Conservation (phyloP, 257 asterid species). For the Petrea volubilis region DNA sequence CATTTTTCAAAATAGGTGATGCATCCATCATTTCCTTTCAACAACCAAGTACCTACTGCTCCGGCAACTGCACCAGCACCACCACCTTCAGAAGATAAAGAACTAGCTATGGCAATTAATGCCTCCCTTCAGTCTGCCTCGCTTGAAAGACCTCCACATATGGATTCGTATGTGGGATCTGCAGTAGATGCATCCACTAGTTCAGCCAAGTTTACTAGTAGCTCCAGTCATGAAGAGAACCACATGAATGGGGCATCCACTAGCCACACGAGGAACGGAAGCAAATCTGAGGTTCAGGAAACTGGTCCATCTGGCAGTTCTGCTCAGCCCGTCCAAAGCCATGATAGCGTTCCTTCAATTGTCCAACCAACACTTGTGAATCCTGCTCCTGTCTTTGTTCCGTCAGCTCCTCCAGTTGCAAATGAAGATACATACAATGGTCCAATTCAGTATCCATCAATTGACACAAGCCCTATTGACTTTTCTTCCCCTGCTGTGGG, state of each 20-base stretch:
- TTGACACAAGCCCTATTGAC: constrained; percentile 51
- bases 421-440: constrained; percentile 40
- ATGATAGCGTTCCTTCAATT: constrained; percentile 18
- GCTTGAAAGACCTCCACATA: constrained; percentile 32
- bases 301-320: constrained; percentile 32
- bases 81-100: constrained; percentile 53
- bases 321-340: constrained; percentile 27
- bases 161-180: constrained; percentile 34
- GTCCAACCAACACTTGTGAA: constrained; percentile 30
- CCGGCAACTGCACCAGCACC: constrained; percentile 69
- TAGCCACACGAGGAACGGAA: constrained; percentile 30
- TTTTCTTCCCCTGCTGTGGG: constrained; percentile 29
- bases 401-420: constrained; percentile 66
- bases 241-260: constrained; percentile 29
- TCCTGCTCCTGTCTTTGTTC: constrained; percentile 34
- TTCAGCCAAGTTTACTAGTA: constrained; percentile 22
- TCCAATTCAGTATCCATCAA: constrained; percentile 77
- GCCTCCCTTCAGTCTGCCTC: constrained; percentile 65
- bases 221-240: constrained; percentile 26
- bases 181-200: constrained; percentile 43
- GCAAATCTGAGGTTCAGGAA: constrained; percentile 35
- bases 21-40: constrained; percentile 55
- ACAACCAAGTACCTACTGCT: constrained; percentile 38
- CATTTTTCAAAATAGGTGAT: constrained; percentile 48
- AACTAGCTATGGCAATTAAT: constrained; percentile 60